phyloP scores from a whole-genome alignment of 1,284 basidiomycete species.

The Quambalaria eucalypti region DNA sequence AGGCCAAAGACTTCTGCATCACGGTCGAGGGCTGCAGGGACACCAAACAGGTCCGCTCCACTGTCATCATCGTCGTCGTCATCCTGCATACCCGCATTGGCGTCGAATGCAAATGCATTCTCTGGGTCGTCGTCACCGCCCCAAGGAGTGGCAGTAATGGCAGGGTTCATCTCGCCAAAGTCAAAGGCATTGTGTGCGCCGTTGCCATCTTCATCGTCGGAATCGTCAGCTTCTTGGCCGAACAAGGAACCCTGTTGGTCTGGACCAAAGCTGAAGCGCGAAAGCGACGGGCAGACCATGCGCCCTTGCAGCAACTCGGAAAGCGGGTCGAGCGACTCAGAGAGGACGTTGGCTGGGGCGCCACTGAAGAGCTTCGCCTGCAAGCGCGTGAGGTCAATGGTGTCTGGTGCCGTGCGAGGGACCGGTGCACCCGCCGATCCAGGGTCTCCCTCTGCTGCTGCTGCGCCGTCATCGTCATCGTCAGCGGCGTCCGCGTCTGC shows the following conservation, averaged over 20 bases:
- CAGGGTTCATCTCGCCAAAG: neutral
- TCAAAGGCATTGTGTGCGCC: neutral
- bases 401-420: no score
- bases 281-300: conserved; percentile 7
- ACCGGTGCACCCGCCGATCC: conserved; percentile 3
- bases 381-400: conserved; percentile 10
- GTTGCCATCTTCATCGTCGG: conserved; percentile 16
- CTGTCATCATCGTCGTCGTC: neutral
- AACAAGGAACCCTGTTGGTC: conserved; percentile 3
- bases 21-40: neutral
- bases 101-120: neutral
- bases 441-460: conserved; percentile 10
- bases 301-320: conserved; percentile 1
- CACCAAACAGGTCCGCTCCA: neutral
- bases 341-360: neutral
- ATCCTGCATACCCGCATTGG: neutral
- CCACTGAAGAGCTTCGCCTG: conserved; percentile 3
- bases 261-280: conserved; percentile 6
- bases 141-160: neutral
- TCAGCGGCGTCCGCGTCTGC: conserved; percentile 1
- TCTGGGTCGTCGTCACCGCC: neutral
- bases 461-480: conserved; percentile 12
- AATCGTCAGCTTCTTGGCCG: conserved; percentile 13
- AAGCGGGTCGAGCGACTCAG: neutral
- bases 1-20: neutral